phyloP scores from a whole-genome alignment of 2,329 filamentous ascomycete genomes.

The Cladosporium velox region DNA sequence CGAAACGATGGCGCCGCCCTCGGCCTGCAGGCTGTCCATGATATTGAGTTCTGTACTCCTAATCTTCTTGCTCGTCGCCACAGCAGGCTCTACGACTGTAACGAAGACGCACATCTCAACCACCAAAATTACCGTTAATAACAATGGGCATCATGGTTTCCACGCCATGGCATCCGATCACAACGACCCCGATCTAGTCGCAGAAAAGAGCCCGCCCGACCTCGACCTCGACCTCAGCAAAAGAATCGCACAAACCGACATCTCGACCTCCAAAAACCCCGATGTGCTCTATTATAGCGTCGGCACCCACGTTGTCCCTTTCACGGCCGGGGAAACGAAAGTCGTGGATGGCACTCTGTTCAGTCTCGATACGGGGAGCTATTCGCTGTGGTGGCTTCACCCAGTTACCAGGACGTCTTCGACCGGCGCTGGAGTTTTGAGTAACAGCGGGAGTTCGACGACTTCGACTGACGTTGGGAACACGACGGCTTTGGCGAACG shows the following conservation, averaged over 20 bases:
- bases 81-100: neutral
- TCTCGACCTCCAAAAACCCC: neutral
- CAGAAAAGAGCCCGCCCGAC: too few relatives aligned
- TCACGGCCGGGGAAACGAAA: neutral
- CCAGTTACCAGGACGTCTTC: neutral
- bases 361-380: neutral
- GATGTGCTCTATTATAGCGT: neutral
- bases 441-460: neutral
- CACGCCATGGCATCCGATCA: too few relatives aligned
- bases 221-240: too few relatives aligned
- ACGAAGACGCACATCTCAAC: slow-evolving; percentile 9
- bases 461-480: neutral
- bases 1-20: neutral
- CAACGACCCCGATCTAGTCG: too few relatives aligned
- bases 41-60: neutral
- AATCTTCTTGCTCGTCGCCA: neutral
- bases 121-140: neutral
- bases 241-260: too few relatives aligned
- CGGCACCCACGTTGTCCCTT: neutral
- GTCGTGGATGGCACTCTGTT: neutral
- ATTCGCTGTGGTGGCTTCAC: neutral
- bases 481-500: too few relatives aligned
- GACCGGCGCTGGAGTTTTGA: neutral
- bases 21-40: neutral
- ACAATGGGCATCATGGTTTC: neutral